Base-by-base conservation (phyloP, 306 rosid species). In the Astragalus glycyphyllos region DNA sequence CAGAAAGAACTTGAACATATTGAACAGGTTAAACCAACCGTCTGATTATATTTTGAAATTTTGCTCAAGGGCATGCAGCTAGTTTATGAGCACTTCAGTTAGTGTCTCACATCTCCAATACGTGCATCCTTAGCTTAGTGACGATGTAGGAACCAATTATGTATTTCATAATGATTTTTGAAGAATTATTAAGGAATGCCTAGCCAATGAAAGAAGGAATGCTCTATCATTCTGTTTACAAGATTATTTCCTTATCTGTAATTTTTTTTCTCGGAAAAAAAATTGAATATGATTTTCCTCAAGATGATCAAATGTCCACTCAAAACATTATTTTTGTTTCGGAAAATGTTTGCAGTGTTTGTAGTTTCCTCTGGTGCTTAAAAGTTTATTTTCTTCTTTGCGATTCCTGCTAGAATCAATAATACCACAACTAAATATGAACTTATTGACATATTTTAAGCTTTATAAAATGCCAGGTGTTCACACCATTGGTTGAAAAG, bases 1-100 rank as follows among this genome's bases (percentile, higher is more conserved):
- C 90, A 89, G 83, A 91, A 91, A 80, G 99, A 94, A 80, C 96
- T 94, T 78, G 99, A 91, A 84, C 99, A 94, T 72, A 94, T 94
- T 77, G 99, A 94, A 78, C 86, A 86, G 92, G 99, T 94, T 42
- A 57, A 61, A 40, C 58, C 64, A 11, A 53, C 37, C 37, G 26
- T 72, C 42, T 60, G 14, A 63, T 42, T 62, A 16, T 50, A 53
- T 53, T 59, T 35, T 35, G 7, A 63, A 31, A 60, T 6, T 53
- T 71, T 68, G 7, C 11, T 35, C 7, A 69, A 53, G 46, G 12
- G 51, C 9, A 35, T 20, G 65, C 1, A 14, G 49, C 62, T 67
- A 55, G n/a, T 45, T 66, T 35, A 65, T 65, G 31, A 45, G 59
- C 57, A 32, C 37, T 67, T 58, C 35, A 10, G 9, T 66, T 66